phyloP scores from a whole-genome alignment of 2,329 filamentous ascomycete genomes.

The Apiospora sp. region DNA sequence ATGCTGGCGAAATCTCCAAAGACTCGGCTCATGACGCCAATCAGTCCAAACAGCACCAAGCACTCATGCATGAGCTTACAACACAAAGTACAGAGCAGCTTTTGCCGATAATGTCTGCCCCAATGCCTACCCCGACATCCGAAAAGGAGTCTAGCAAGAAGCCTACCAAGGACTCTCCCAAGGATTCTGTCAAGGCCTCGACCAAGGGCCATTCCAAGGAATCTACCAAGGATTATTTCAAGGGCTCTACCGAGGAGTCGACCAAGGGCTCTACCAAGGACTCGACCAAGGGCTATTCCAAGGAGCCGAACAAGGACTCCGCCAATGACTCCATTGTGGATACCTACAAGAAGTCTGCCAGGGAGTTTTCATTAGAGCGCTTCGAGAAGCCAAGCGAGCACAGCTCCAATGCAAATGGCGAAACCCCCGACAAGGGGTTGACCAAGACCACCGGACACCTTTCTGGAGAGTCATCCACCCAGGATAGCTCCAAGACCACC shows the following conservation, averaged over 20 bases:
- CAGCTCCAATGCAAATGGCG: neutral
- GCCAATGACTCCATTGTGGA: neutral
- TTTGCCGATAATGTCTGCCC: neutral
- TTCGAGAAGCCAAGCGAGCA: neutral
- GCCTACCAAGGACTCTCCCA: neutral
- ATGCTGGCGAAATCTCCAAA: neutral
- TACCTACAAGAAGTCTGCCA: neutral
- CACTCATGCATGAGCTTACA: neutral
- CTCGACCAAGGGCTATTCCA: neutral
- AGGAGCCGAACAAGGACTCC: neutral
- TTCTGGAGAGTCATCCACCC: neutral
- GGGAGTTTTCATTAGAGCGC: neutral
- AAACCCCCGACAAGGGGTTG: neutral
- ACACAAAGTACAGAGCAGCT: neutral
- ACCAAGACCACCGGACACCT: neutral
- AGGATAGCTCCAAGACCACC: neutral
- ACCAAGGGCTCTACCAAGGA: neutral
- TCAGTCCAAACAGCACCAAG: neutral
- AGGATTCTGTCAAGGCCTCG: neutral
- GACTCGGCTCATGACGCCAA: neutral
- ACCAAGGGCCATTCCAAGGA: neutral
- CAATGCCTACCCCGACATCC: constrained; percentile 2
- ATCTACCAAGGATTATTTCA: neutral
- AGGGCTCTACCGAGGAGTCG: neutral
- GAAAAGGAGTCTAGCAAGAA: neutral